phyloP scores from a whole-genome alignment of 163 green algal genomes.

The Prototheca stagnorum region DNA sequence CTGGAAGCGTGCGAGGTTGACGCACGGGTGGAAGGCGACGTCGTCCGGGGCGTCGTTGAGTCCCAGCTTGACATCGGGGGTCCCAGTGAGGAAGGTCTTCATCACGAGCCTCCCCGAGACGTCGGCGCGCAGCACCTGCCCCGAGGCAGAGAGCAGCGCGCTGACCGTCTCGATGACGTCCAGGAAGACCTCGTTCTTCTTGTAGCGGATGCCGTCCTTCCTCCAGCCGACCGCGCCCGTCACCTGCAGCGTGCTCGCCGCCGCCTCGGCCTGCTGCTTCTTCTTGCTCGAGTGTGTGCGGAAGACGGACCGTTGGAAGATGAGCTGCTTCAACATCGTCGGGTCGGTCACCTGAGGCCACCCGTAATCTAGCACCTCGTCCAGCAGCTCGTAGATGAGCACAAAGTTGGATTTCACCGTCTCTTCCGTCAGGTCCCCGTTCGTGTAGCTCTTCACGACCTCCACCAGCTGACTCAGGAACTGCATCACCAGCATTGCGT shows the following conservation, averaged over 20 bases:
- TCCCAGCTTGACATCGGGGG: conserved; percentile 90
- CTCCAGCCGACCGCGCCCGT: conserved; percentile 84
- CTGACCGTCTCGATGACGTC: conserved; percentile 57
- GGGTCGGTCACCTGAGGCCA: conserved; percentile 73
- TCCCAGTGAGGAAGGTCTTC: conserved; percentile 87
- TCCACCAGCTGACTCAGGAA: conserved; percentile 79
- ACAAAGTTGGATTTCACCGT: conserved; percentile 71
- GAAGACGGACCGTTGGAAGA: conserved; percentile 78
- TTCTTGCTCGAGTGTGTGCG: conserved; percentile 35
- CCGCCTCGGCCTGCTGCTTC: conserved; percentile 33
- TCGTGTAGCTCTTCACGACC: conserved; percentile 81
- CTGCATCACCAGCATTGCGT: conserved; percentile 75
- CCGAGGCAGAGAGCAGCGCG: conserved; percentile 16
- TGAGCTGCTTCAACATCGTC: conserved; percentile 76
- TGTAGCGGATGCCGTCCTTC: conserved; percentile 69
- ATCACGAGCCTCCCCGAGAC: conserved; percentile 79
- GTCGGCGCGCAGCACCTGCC: conserved; percentile 66
- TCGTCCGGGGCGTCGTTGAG: conserved; percentile 80
- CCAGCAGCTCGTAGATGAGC: conserved; percentile 87
- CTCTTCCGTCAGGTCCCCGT: conserved; percentile 64
- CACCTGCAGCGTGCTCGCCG: conserved; percentile 67
- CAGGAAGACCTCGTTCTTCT: conserved; percentile 92
- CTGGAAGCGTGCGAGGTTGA: conserved; percentile 73
- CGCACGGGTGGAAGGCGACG: conserved; percentile 75
- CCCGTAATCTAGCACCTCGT: conserved; percentile 78